Base-by-base conservation (phyloP, 495 filamentous ascomycete genomes). In the Podospora conica region DNA sequence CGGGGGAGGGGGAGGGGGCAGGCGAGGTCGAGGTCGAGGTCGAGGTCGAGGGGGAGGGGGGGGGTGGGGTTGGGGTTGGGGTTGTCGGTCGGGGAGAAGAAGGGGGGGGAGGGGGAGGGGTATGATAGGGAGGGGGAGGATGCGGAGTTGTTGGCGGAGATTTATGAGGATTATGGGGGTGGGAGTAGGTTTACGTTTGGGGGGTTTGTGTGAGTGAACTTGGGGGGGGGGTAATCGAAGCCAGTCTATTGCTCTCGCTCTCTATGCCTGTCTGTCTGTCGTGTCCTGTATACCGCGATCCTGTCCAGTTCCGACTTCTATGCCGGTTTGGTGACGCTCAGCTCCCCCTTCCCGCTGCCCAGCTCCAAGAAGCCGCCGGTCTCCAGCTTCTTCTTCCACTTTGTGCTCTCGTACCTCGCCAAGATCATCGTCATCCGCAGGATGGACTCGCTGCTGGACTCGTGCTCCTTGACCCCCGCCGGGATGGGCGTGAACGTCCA, bases 351-450 rank as follows among this genome's bases (percentile, higher is more conserved):
- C 24, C 62, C 65, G 7, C 55, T 78, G 5, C 82, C 79, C 9
- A 84, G 71, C 66, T 86, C 84, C 9, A 92, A 57, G 60, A 87
- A 75, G 0, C 83, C 85, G 15, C 83, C 84, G 1, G 77, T 79
- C 68, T 95, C 86, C 48, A 97, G 76, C 71, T 84, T 88, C 82
- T 90, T 96, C 81, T 88, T 91, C 93, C 93, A 97, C 77, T 92
- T 94, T 9, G 80, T 83, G 60, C 91, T 91, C 77, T 97, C 94
- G 69, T 91, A 90, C 58, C 90, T 83, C 1, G 91, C 94, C 56
- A 95, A 77, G 7, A 98, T 90, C 64, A 97, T 79, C 0, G 92
- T 96, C 82, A 98, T 87, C 33, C 91, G 83, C 24, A 93, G 78
- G 5, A 85, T 75, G 3, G 83, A 78, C 22, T 80, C 78, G 48